A percentile compares a stretch with the other conserved stretches of the same genome.
phyloP scores from a whole-genome alignment of 106 monocot species.

The Dioscorea alata region DNA sequence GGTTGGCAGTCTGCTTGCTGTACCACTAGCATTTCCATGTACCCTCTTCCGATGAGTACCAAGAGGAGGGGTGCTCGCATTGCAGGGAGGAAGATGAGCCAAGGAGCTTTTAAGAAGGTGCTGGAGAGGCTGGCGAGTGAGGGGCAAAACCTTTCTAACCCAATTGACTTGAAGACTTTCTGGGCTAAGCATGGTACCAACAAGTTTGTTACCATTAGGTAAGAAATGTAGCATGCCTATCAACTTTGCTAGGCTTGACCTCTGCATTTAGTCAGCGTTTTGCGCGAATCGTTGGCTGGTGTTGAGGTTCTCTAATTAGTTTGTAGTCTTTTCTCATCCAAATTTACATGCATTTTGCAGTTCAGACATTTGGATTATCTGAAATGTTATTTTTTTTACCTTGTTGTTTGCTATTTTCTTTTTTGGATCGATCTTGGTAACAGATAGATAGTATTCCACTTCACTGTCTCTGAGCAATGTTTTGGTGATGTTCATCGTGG shows the following conservation, averaged over 20 bases:
- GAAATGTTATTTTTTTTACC: not conserved
- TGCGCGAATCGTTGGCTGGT: conserved; percentile 18
- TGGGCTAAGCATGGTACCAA: conserved; percentile 60
- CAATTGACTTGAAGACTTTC: conserved; percentile 43
- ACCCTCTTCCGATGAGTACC: conserved; percentile 42
- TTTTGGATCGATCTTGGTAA: not conserved
- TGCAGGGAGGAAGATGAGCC: conserved; percentile 51
- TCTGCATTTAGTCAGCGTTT: conserved; percentile 15
- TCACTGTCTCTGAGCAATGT: too few species aligned
- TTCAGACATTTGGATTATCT: conserved; percentile 10
- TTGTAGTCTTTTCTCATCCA: conserved; percentile 11
- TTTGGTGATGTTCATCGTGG: too few species aligned
- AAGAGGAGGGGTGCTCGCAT: conserved; percentile 35
- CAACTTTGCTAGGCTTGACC: conserved; percentile 1
- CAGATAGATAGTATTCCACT: too few species aligned
- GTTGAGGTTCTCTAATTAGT: conserved; percentile 11
- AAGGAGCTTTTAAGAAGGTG: conserved; percentile 50
- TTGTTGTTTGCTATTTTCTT: not conserved
- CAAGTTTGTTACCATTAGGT: conserved; percentile 57
- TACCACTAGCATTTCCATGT: conserved; percentile 30
- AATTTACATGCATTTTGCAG: conserved; percentile 8
- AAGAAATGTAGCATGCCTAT: conserved; percentile 11
- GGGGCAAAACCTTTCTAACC: conserved; percentile 37
- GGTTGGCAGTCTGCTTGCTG: conserved; percentile 56
- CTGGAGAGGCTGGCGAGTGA: conserved; percentile 45